Percentiles rank a stretch among this genome's conserved stretches.
These are phyloP conservation scores for Trypanosoma conorhini DNA, from an alignment of 208 protist genomes.

Conservation along the genomic window DNA sequence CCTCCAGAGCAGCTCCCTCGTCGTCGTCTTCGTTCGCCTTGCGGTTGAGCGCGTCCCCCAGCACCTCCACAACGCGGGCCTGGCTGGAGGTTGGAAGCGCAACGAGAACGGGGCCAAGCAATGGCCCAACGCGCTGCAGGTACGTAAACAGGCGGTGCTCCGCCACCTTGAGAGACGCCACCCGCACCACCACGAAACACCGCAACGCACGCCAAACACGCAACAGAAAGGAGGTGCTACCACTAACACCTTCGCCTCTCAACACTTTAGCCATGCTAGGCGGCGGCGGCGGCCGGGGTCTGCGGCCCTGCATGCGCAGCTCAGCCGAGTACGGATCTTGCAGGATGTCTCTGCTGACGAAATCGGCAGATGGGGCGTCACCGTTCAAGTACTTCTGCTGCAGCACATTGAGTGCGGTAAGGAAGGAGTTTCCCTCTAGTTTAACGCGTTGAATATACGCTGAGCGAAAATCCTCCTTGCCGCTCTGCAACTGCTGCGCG, in stretches of 20 bases:
- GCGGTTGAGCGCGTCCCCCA: background rate
- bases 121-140: constrained; percentile 20
- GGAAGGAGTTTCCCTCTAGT: constrained; percentile 25
- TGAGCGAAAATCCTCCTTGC: constrained; percentile 8
- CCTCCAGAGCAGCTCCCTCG: background rate
- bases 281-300: background rate
- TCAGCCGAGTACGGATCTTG: background rate
- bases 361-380: background rate
- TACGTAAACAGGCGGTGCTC: constrained; percentile 27
- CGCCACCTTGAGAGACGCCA: background rate
- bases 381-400: constrained; percentile 10
- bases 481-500: constrained; percentile 2
- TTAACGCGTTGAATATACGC: constrained; percentile 13
- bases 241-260: constrained; percentile 13
- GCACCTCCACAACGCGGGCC: background rate
- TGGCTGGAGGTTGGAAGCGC: constrained; percentile 11
- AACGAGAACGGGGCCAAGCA: constrained; percentile 21
- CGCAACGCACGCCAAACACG: constrained; percentile 28
- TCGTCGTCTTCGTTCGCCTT: constrained; percentile 7
- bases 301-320: background rate
- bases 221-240: constrained; percentile 18
- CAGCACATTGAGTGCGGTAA: constrained; percentile 8
- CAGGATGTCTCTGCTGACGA: background rate
- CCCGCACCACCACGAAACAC: constrained; percentile 18
- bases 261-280: constrained; percentile 5